A percentile compares a stretch with the other conserved stretches of the same genome.
Evolutionary conservation across 345 rosid genomes (phyloP).

Genomic region (Populus tremula): DNA sequence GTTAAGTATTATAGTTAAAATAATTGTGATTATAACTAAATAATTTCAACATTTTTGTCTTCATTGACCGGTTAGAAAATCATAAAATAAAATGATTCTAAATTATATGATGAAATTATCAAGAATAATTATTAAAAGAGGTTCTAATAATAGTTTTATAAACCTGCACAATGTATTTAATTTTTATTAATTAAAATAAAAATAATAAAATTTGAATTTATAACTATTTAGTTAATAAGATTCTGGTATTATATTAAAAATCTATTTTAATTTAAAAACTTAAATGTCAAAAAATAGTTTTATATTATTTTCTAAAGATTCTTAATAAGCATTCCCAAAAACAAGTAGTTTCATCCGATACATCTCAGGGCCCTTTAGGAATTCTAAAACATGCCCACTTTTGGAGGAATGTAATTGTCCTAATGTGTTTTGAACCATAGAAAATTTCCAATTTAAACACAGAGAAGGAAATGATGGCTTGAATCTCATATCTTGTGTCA

Average conservation of each 20-base stretch:
- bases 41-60: neutral
- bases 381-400: neutral
- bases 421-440: neutral
- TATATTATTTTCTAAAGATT: too few relatives aligned
- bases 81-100: neutral
- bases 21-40: neutral
- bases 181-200: too few relatives aligned
- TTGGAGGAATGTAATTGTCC: neutral
- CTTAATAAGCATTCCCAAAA: neutral
- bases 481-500: neutral
- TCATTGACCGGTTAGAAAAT: neutral
- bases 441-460: neutral
- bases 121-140: too few relatives aligned
- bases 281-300: too few relatives aligned
- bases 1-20: neutral
- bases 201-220: fast-evolving
- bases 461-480: neutral
- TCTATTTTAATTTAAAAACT: too few relatives aligned
- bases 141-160: too few relatives aligned
- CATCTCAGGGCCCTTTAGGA: neutral
- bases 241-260: too few relatives aligned
- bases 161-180: too few relatives aligned
- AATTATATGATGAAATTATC: too few relatives aligned
- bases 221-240: too few relatives aligned
- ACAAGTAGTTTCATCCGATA: neutral